Percentiles rank a stretch among this genome's conserved stretches.
Evolutionary conservation across 179 eudicot genomes (phyloP).

Genomic region (Heliamphora pulchella): DNA sequence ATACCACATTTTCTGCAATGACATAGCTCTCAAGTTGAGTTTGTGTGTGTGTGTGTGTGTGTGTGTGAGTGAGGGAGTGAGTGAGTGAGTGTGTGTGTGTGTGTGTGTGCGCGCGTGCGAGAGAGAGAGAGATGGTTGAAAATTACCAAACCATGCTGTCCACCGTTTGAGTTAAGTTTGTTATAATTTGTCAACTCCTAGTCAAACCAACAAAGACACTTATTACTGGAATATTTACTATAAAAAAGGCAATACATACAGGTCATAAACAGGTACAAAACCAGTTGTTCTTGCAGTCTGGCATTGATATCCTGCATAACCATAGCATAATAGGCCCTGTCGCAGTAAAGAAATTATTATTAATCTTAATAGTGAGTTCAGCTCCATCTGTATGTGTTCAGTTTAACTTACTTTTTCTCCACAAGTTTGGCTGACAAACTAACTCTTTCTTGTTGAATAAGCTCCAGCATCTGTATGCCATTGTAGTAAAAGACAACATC

Average conservation of each 20-base stretch:
- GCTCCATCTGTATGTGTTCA: conserved; percentile 12
- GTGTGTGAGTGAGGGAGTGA: too few species aligned
- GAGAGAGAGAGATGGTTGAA: not conserved
- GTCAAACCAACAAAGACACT: conserved; percentile 1
- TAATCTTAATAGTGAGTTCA: not conserved
- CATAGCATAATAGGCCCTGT: conserved; percentile 54
- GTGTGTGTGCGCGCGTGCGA: not conserved
- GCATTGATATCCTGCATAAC: conserved; percentile 40
- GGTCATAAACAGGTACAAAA: conserved; percentile 22
- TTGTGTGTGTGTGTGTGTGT: not conserved
- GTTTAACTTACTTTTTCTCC: conserved; percentile 55
- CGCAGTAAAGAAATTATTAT: conserved; percentile 12
- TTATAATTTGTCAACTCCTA: conserved; percentile 35
- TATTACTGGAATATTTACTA: conserved; percentile 2
- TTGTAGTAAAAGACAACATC: conserved; percentile 4
- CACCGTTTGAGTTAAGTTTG: conserved; percentile 20
- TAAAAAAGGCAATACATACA: not conserved
- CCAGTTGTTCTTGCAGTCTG: conserved; percentile 65
- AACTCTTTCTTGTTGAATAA: conserved; percentile 62
- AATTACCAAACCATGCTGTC: conserved; percentile 27
- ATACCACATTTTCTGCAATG: conserved; percentile 31
- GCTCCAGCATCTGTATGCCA: conserved; percentile 59
- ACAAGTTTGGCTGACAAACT: conserved; percentile 44
- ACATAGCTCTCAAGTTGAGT: conserved; percentile 1
- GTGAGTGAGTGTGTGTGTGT: too few species aligned